phyloP scores from a whole-genome alignment of 495 filamentous ascomycete genomes.

The Hypoxylon rickii region DNA sequence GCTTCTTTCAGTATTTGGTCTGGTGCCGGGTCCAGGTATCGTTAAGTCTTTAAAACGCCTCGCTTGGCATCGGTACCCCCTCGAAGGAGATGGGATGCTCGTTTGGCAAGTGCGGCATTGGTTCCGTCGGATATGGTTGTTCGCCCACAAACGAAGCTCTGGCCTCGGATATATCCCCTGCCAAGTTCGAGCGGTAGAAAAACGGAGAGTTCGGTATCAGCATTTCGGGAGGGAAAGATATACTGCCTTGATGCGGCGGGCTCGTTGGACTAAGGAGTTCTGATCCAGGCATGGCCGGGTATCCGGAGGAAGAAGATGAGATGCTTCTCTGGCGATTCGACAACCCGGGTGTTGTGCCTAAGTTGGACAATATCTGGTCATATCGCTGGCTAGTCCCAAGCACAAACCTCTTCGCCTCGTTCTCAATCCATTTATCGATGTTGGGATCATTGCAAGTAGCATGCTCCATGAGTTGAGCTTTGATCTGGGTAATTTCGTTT shows the following conservation, averaged over 20 bases:
- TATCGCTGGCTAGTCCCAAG: slow-evolving; percentile 40
- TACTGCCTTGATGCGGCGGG: slow-evolving; percentile 5
- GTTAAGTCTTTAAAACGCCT: not conserved
- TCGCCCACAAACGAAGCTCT: not conserved
- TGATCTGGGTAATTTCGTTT: slow-evolving; percentile 57
- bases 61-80: slow-evolving; percentile 4
- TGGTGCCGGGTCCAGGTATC: slow-evolving; percentile 1
- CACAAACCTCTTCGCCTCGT: slow-evolving; percentile 48
- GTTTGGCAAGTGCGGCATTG: not conserved
- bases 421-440: slow-evolving; percentile 53
- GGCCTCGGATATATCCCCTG: slow-evolving; percentile 6
- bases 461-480: slow-evolving; percentile 63
- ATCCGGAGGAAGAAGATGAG: slow-evolving; percentile 14
- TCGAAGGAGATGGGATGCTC: slow-evolving; percentile 8
- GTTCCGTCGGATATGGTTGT: slow-evolving; percentile 9
- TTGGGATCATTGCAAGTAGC: slow-evolving; percentile 60
- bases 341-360: slow-evolving; percentile 13
- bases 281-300: not conserved
- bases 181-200: slow-evolving; percentile 12
- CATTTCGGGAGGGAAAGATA: slow-evolving; percentile 17
- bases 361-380: slow-evolving; percentile 37
- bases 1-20: too few species aligned
- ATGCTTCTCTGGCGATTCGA: slow-evolving; percentile 18
- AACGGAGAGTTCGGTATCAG: slow-evolving; percentile 13
- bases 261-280: slow-evolving; percentile 16